A percentile compares a stretch with the other conserved stretches of the same genome.
These are phyloP conservation scores for Globisporangium emineosum DNA, from an alignment of 352 stramenopile genomes.

Conservation along the genomic window DNA sequence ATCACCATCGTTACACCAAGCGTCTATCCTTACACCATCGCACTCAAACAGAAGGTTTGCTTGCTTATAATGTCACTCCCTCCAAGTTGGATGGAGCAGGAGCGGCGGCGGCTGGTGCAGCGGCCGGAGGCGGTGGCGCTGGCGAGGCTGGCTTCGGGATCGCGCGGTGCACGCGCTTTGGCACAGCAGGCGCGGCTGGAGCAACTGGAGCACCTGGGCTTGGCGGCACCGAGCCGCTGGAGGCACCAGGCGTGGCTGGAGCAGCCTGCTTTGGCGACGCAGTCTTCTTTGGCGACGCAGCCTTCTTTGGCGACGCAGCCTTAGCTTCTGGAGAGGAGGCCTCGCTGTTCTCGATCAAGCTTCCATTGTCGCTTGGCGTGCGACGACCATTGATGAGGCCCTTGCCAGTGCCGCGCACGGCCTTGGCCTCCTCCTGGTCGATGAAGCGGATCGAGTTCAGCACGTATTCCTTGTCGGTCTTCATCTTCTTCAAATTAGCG, in stretches of 20 bases:
- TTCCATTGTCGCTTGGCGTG: constrained; percentile 37
- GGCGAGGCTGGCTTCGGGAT: constrained; percentile 21
- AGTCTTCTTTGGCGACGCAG: constrained; percentile 18
- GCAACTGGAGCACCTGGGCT: constrained; percentile 11
- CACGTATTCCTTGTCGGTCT: constrained; percentile 87
- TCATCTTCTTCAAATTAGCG: constrained; percentile 79
- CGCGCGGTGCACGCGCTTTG: constrained; percentile 20
- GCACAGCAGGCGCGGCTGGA: constrained; percentile 9
- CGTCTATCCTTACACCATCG: constrained; percentile 4
- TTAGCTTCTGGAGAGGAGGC: constrained; percentile 3
- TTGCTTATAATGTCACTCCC: constrained; percentile 17
- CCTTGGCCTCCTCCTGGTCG: constrained; percentile 87
- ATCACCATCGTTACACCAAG: constrained; percentile 5
- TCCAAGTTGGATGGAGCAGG: constrained; percentile 10
- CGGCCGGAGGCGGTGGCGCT: constrained; percentile 9
- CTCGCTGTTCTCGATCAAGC: constrained; percentile 39
- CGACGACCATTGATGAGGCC: constrained; percentile 25
- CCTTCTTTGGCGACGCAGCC: constrained; percentile 28
- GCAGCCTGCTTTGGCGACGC: constrained; percentile 30
- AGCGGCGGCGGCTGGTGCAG: constrained; percentile 10
- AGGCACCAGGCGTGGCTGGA: constrained; percentile 16
- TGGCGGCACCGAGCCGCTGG: constrained; percentile 9
- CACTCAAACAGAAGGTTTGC: neutral
- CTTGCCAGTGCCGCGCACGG: constrained; percentile 80
- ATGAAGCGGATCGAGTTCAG: constrained; percentile 89